Conservation (phyloP, 768 basidiomycete species). For the Austroboletus eburneus region DNA sequence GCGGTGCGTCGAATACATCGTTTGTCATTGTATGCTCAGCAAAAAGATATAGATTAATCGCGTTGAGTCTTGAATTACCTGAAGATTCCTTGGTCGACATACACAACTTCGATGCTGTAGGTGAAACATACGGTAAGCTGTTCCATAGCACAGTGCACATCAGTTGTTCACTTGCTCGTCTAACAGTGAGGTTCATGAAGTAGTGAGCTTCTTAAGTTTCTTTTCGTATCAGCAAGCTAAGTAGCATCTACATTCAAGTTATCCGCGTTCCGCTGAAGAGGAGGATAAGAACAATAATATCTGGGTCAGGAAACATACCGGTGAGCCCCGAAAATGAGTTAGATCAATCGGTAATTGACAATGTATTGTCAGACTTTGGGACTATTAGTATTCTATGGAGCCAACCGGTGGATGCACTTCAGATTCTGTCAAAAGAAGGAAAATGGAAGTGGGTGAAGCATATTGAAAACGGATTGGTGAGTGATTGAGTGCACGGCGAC, state of each 20-base stretch:
- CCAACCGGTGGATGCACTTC: conserved; percentile 56
- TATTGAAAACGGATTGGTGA: conserved; percentile 53
- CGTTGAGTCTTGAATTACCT: conserved; percentile 49
- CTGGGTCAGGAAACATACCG: conserved; percentile 61
- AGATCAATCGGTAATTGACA: not conserved
- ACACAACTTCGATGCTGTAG: conserved; percentile 40
- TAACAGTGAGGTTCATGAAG: conserved; percentile 60
- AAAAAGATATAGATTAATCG: conserved; percentile 37
- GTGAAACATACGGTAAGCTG: conserved; percentile 43
- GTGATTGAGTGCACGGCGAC: not conserved
- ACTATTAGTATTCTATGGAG: conserved; percentile 56
- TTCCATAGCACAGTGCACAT: not conserved
- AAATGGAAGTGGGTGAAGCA: conserved; percentile 60
- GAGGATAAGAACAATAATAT: conserved; percentile 49
- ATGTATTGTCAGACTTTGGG: conserved; percentile 41
- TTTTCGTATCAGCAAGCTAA: not conserved
- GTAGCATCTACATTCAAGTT: conserved; percentile 28
- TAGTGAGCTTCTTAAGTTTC: conserved; percentile 38
- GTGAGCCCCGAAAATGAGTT: conserved; percentile 26
- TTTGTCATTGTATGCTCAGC: not conserved
- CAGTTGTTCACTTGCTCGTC: not conserved
- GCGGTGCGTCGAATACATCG: conserved; percentile 25
- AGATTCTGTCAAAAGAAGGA: conserved; percentile 50
- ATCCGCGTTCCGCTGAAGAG: conserved; percentile 47
- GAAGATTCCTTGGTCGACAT: conserved; percentile 49